Conservation (phyloP, 257 asterid species). For the Asclepias syriaca region DNA sequence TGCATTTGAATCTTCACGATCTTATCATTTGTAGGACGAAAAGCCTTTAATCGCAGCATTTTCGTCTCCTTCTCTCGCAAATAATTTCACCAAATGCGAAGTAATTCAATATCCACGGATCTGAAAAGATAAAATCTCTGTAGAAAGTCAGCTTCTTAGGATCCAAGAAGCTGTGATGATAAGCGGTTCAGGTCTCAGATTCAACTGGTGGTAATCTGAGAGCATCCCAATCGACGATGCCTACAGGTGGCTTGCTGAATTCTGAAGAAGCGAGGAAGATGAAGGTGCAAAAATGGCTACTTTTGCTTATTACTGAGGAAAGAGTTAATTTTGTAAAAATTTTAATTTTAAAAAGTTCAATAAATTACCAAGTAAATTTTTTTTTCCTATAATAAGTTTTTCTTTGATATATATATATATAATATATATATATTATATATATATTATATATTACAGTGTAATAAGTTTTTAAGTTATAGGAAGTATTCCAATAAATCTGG, state of each 20-base stretch:
- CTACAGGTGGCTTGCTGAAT: background rate
- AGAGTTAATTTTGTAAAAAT: background rate
- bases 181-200: background rate
- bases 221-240: conserved; percentile 5
- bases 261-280: background rate
- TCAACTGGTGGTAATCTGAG: no score
- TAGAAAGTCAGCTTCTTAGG: background rate
- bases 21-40: conserved; percentile 94
- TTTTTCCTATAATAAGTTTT: no score
- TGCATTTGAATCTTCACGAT: conserved; percentile 94
- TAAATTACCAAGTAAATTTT: no score
- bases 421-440: no score
- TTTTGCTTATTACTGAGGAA: background rate
- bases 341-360: no score
- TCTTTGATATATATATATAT: no score
- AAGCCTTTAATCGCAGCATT: conserved; percentile 82
- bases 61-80: background rate
- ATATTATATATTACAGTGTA: no score
- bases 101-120: conserved; percentile 17
- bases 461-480: no score
- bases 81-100: conserved; percentile 4
- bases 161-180: background rate
- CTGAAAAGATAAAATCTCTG: conserved; percentile 9
- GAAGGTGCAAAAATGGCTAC: background rate
- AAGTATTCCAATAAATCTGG: no score